Evolutionary conservation across 1,284 basidiomycete species (phyloP).

Genomic region (Bondarzewia mesenterica): DNA sequence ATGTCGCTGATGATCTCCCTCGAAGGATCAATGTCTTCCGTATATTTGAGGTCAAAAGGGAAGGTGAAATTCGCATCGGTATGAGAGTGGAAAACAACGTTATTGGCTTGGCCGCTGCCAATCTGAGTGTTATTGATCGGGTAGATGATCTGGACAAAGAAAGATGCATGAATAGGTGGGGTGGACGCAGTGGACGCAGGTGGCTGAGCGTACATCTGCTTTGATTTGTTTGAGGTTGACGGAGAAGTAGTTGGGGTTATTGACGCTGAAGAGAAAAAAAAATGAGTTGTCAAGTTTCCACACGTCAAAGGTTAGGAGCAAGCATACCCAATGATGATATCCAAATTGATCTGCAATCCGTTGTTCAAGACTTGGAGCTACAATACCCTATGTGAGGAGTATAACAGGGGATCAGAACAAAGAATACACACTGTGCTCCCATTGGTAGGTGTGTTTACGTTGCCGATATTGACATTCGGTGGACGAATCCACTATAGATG

Average conservation of each 20-base stretch:
- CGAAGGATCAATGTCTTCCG: slow-evolving; percentile 50
- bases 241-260: slow-evolving; percentile 83
- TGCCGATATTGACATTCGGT: slow-evolving; percentile 62
- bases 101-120: slow-evolving; percentile 58
- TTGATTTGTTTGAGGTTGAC: slow-evolving; percentile 65
- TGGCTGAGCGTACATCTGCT: slow-evolving; percentile 41
- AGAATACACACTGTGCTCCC: slow-evolving; percentile 30
- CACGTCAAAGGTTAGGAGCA: too few species aligned
- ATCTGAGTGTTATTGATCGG: slow-evolving; percentile 62
- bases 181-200: slow-evolving; percentile 4
- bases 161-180: slow-evolving; percentile 1
- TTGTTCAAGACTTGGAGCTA: slow-evolving; percentile 23
- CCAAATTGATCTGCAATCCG: slow-evolving; percentile 57
- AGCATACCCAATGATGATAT: slow-evolving; percentile 49
- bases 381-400: too few species aligned
- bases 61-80: slow-evolving; percentile 72
- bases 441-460: slow-evolving; percentile 34
- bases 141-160: slow-evolving; percentile 52
- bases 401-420: slow-evolving; percentile 1
- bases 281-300: too few species aligned
- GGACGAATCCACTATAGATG: slow-evolving; percentile 67
- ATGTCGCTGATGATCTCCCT: slow-evolving; percentile 58
- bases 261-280: slow-evolving; percentile 57
- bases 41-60: slow-evolving; percentile 75
- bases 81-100: slow-evolving; percentile 60